These are phyloP conservation scores for Cetraspora pellucida DNA, from an alignment of 192 early-diverging fungal species.

Conservation along the genomic window DNA sequence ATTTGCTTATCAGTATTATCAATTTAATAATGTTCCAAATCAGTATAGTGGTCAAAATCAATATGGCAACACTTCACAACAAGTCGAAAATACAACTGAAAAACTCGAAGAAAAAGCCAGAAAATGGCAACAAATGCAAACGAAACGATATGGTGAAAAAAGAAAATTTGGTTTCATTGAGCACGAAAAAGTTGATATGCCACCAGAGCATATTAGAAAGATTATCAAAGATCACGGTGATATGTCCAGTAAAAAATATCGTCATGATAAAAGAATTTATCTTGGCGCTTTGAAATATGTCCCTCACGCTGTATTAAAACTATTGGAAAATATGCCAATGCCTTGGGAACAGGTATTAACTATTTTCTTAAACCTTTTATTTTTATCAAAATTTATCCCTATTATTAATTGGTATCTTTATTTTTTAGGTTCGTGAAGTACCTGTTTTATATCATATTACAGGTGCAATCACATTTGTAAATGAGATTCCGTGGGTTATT, in stretches of 20 bases:
- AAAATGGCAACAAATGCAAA: conserved; percentile 91
- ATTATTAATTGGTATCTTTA: too few relatives aligned
- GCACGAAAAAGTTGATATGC: conserved; percentile 96
- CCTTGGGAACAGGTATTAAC: conserved; percentile 90
- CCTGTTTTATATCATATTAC: conserved; percentile 97
- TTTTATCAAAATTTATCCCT: too few relatives aligned
- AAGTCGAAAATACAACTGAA: conserved; percentile 39
- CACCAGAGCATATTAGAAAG: conserved; percentile 95
- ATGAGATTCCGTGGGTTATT: conserved; percentile 93
- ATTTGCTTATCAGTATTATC: conserved; percentile 34
- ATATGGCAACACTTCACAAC: conserved; percentile 1
- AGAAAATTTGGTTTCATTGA: conserved; percentile 93
- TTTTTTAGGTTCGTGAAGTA: conserved; percentile 77
- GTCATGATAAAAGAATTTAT: conserved; percentile 97
- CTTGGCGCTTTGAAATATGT: conserved; percentile 98
- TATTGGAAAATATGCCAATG: conserved; percentile 99
- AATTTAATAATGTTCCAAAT: conserved; percentile 18
- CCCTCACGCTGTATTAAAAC: conserved; percentile 96
- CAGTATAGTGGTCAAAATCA: conserved; percentile 3
- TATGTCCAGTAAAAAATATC: conserved; percentile 96
- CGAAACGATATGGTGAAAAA: conserved; percentile 91
- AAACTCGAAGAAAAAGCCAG: conserved; percentile 79
- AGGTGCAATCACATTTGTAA: conserved; percentile 98
- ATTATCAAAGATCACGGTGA: conserved; percentile 99
- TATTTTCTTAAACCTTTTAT: background rate